phyloP scores from a whole-genome alignment of 2,329 filamentous ascomycete genomes.

The Thelonectria blattea region DNA sequence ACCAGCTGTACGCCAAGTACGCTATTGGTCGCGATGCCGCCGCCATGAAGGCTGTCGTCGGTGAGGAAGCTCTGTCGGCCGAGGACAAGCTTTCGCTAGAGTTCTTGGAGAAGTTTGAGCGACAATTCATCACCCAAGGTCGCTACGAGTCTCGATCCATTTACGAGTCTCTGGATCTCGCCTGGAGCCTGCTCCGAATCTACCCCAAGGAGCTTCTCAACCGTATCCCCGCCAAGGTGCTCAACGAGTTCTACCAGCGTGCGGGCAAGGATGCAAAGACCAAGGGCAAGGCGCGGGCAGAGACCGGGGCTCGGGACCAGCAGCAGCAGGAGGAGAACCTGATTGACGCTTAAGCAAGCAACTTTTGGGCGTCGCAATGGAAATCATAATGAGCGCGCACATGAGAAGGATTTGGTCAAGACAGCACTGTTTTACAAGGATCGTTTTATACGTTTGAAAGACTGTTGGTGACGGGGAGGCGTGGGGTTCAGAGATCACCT shows the following conservation, averaged over 20 bases:
- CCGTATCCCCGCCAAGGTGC: slow-evolving; percentile 83
- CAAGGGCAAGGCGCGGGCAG: slow-evolving; percentile 63
- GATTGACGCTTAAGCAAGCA: slow-evolving; percentile 59
- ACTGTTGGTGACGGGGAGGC: slow-evolving; percentile 27
- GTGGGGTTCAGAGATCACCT: slow-evolving; percentile 12
- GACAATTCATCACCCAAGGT: slow-evolving; percentile 90
- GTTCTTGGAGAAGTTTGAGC: slow-evolving; percentile 98
- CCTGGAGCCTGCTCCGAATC: slow-evolving; percentile 95
- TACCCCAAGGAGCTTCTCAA: slow-evolving; percentile 98
- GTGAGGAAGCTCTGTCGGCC: slow-evolving; percentile 92
- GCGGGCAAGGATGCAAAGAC: slow-evolving; percentile 67
- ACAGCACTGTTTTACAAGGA: slow-evolving; percentile 34
- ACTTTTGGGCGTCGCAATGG: slow-evolving; percentile 33
- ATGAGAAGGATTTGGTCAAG: slow-evolving; percentile 29
- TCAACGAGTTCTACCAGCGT: slow-evolving; percentile 83
- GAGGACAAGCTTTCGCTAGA: slow-evolving; percentile 98
- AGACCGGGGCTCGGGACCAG: slow-evolving; percentile 47
- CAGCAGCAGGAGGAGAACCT: slow-evolving; percentile 62
- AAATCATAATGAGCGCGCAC: slow-evolving; percentile 35
- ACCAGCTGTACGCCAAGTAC: slow-evolving; percentile 99
- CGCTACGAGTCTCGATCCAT: slow-evolving; percentile 92
- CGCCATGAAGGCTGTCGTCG: slow-evolving; percentile 98
- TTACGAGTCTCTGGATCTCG: slow-evolving; percentile 91
- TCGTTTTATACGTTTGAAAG: slow-evolving; percentile 31
- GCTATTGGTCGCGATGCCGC: slow-evolving; percentile 98